phyloP scores from a whole-genome alignment of 176 grass and related monocot species.

The Carex kokanica region DNA sequence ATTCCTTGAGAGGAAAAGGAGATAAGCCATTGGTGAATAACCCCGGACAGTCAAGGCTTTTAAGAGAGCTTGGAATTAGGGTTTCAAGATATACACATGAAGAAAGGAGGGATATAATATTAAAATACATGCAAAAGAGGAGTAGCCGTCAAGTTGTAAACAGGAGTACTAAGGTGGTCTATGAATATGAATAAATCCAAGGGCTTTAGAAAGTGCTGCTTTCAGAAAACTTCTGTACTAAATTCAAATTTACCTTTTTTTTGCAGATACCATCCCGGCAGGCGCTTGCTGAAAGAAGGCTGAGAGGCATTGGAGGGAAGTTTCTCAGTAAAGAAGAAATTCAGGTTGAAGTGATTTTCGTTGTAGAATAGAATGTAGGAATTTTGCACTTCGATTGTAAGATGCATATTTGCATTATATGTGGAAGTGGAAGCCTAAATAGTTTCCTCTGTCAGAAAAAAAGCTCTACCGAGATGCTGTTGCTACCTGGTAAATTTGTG shows the following conservation, averaged over 20 bases:
- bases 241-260: slow-evolving; percentile 8
- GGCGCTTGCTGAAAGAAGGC: slow-evolving; percentile 78
- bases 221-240: slow-evolving; percentile 9
- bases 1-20: background rate
- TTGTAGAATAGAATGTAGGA: background rate
- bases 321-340: slow-evolving; percentile 78
- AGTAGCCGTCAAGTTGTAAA: slow-evolving; percentile 62
- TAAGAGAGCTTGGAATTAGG: slow-evolving; percentile 76
- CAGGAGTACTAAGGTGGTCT: slow-evolving; percentile 55
- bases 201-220: background rate
- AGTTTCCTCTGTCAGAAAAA: background rate
- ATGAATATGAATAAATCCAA: background rate
- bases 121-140: slow-evolving; percentile 96
- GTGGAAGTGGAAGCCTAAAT: background rate
- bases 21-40: slow-evolving; percentile 6
- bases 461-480: background rate
- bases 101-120: slow-evolving; percentile 91
- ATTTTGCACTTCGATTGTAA: slow-evolving; percentile 3
- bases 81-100: slow-evolving; percentile 86
- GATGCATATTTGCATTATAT: background rate
- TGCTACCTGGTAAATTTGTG: background rate
- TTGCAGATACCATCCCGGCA: slow-evolving; percentile 68
- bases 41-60: slow-evolving; percentile 50
- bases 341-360: slow-evolving; percentile 41
- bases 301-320: slow-evolving; percentile 66